Evolutionary conservation across 2,329 filamentous ascomycete species (phyloP).

Genomic region (Clonostachys solani): DNA sequence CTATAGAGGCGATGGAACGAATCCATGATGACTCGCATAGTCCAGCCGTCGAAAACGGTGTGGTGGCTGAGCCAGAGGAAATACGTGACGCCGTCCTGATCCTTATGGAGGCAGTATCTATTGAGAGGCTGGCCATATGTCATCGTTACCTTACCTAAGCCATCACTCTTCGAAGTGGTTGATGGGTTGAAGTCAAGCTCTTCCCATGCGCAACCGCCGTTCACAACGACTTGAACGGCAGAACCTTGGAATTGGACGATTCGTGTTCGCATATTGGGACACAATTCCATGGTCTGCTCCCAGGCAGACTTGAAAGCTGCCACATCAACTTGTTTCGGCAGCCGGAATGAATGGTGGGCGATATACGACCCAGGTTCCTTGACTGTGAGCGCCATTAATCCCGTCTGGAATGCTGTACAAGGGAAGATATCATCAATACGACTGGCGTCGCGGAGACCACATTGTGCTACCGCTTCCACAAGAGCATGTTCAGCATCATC

Average conservation of each 20-base stretch:
- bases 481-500: neutral
- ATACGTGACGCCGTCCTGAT: neutral
- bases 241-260: constrained; percentile 7
- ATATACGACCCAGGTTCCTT: constrained; percentile 29
- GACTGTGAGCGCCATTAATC: constrained; percentile 37
- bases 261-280: constrained; percentile 10
- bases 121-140: neutral
- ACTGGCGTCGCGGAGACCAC: neutral
- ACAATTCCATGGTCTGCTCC: neutral
- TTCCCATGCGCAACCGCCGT: constrained; percentile 1
- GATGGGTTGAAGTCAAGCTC: neutral
- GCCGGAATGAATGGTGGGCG: constrained; percentile 16
- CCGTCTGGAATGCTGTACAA: constrained; percentile 39
- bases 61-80: constrained; percentile 9
- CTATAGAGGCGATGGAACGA: neutral
- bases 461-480: neutral
- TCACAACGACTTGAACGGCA: constrained; percentile 2
- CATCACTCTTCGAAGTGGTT: neutral
- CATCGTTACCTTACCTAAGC: constrained; percentile 5
- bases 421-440: constrained; percentile 24
- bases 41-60: constrained; percentile 9
- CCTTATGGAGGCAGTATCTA: neutral
- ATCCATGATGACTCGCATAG: neutral
- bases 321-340: constrained; percentile 10
- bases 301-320: constrained; percentile 1